Percentiles rank a stretch among this genome's conserved stretches.
Evolutionary conservation across 257 asterid genomes (phyloP).

Genomic region (Linaria vulgaris): DNA sequence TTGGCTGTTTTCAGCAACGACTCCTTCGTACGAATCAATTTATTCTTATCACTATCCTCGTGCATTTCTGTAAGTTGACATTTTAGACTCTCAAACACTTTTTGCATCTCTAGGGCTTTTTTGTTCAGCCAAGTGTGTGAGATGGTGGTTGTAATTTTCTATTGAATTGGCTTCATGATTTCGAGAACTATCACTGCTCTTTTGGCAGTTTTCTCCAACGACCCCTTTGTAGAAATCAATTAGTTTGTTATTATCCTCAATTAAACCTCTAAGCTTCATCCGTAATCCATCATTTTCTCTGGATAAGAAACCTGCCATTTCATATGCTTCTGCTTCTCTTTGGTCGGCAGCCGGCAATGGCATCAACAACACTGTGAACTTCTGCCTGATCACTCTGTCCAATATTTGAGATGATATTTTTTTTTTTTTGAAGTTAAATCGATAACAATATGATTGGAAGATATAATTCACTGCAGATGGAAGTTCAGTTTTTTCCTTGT

Average conservation of each 20-base stretch:
- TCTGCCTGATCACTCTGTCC: conserved; percentile 66
- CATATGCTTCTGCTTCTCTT: conserved; percentile 95
- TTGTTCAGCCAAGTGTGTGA: conserved; percentile 4
- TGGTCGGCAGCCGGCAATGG: conserved; percentile 93
- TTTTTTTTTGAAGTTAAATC: too few species aligned
- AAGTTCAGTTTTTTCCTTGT: conserved; percentile 32
- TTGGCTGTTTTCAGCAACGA: too few species aligned
- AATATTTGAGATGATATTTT: conserved; percentile 30
- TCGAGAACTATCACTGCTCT: conserved; percentile 26
- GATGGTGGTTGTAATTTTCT: background rate
- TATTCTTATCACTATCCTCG: too few species aligned
- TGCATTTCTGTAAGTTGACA: too few species aligned
- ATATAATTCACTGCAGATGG: conserved; percentile 35
- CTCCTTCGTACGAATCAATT: too few species aligned
- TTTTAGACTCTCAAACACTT: conserved; percentile 44
- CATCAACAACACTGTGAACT: conserved; percentile 87
- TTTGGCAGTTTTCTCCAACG: conserved; percentile 48
- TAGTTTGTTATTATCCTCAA: conserved; percentile 87
- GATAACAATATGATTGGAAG: too few species aligned
- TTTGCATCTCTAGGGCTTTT: conserved; percentile 36
- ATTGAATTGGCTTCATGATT: conserved; percentile 24
- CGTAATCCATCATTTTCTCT: conserved; percentile 87
- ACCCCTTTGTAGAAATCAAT: conserved; percentile 79
- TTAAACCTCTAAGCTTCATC: conserved; percentile 74
- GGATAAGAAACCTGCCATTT: conserved; percentile 70